Base-by-base conservation (phyloP, 352 stramenopile species). In the Pythium rishiriense region DNA sequence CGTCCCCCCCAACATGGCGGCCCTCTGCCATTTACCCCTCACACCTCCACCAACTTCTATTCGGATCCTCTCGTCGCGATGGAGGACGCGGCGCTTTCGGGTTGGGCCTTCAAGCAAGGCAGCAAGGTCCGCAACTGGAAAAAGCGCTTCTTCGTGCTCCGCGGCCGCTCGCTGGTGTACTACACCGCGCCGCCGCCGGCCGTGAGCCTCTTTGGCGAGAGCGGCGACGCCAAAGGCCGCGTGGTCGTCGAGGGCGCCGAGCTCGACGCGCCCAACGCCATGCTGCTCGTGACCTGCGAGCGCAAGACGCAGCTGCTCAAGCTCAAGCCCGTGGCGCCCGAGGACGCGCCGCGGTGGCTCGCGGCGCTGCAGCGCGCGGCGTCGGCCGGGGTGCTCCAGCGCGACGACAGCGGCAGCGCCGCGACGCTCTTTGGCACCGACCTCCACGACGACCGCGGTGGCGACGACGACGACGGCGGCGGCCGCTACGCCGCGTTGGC, bases 91-190 rank as follows among this genome's bases (percentile, higher is more conserved):
- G 55, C 76, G 51, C 88, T 79, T 49, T 73, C 74, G 19, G 83
- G 76, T 22, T 93, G 81, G 81, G 79, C 79, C 46, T 74, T 75
- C 54, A 93, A 93, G 69, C 76, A 90, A 46, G 83, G 83, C 66
- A 88, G 80, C 65, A 85, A 84, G 48, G 70, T 90, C 60, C 73
- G 73, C 33, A 82, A 73, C 26, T 92, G 83, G 83, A 92, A 92
- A 69, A 76, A 76, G 28, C 80, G 83, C 41, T 92, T 84, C 68
- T 88, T 92, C 54, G 80, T 90, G 25, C 69, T 92, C 14, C 69
- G 65, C 33, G 81, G 81, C 45, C 62, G 78, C 15, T 76, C 84
- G 43, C 56, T 92, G 50, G 22, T 57, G 15, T 92, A 92, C 65
- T 95, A 85, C 58, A 76, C 70, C 0, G 62, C 68, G 26, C 74